Evolutionary conservation across 2,329 filamentous ascomycete species (phyloP).

Genomic region (Hymenoscyphus infarciens): DNA sequence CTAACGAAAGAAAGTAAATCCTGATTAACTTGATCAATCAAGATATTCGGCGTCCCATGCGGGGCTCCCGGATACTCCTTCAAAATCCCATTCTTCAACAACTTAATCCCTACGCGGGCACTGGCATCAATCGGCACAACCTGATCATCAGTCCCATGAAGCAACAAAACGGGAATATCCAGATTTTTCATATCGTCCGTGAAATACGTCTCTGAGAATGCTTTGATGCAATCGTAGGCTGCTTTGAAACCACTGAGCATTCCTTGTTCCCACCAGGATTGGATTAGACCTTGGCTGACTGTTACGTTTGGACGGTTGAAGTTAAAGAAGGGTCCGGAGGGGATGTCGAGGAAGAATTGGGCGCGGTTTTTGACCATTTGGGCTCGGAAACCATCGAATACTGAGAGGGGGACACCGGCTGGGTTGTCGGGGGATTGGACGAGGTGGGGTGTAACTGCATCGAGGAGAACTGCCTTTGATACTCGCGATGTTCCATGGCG

Average conservation of each 20-base stretch:
- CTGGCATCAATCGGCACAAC: constrained; percentile 38
- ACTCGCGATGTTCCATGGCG: constrained; percentile 39
- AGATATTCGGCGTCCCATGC: constrained; percentile 40
- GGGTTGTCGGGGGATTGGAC: constrained; percentile 36
- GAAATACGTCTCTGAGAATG: constrained; percentile 42
- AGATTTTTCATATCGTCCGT: constrained; percentile 40
- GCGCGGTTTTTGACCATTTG: constrained; percentile 37
- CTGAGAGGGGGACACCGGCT: constrained; percentile 35
- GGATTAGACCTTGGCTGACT: constrained; percentile 38
- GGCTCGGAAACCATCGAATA: constrained; percentile 39
- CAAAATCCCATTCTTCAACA: constrained; percentile 38
- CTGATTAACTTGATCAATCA: constrained; percentile 37
- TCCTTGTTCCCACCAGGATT: constrained; percentile 40
- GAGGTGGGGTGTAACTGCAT: constrained; percentile 38
- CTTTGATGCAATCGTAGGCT: constrained; percentile 40
- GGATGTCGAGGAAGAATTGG: constrained; percentile 38
- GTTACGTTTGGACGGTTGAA: constrained; percentile 35
- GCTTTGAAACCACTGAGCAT: constrained; percentile 39
- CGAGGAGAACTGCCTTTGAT: constrained; percentile 40
- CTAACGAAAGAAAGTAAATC: constrained; percentile 37
- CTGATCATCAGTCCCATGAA: constrained; percentile 43
- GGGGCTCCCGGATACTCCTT: constrained; percentile 40
- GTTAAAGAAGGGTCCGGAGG: constrained; percentile 37
- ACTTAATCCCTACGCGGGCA: constrained; percentile 34
- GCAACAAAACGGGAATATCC: constrained; percentile 39